Conservation (phyloP, 108 stramenopile genomes). For the Nitzschia putrida region DNA sequence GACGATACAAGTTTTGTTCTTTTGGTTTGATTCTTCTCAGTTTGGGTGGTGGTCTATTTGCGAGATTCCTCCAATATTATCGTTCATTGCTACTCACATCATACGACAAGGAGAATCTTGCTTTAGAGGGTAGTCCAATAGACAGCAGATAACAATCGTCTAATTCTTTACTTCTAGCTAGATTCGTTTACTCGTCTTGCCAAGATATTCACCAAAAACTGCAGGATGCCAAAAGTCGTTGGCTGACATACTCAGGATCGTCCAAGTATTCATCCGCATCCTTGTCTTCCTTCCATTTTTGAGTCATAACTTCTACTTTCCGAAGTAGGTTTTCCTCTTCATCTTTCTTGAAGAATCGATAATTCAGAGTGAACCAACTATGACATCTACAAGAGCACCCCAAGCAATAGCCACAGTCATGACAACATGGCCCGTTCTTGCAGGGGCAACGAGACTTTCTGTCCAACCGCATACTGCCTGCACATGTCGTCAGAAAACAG, state of each 20-base stretch:
- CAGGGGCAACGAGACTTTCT: conserved; percentile 58
- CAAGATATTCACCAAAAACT: too few relatives aligned
- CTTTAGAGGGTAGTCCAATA: too few relatives aligned
- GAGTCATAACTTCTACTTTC: conserved; percentile 40
- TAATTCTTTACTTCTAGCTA: too few relatives aligned
- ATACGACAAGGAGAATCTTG: too few relatives aligned
- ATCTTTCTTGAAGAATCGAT: conserved; percentile 53
- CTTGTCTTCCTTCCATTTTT: not conserved
- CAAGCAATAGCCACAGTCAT: conserved; percentile 53
- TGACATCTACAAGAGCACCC: conserved; percentile 80
- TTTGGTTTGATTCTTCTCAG: too few relatives aligned
- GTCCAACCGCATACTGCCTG: conserved; percentile 25
- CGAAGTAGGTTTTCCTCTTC: conserved; percentile 42
- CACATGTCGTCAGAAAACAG: not conserved
- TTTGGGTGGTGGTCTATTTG: too few relatives aligned
- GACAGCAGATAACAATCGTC: too few relatives aligned
- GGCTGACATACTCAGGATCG: not conserved
- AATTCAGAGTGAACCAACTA: conserved; percentile 59
- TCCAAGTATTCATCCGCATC: conserved; percentile 1
- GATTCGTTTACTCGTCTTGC: too few relatives aligned
- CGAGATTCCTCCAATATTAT: too few relatives aligned
- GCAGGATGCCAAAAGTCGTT: too few relatives aligned
- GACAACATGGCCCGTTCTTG: conserved; percentile 63
- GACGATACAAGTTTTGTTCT: too few relatives aligned
- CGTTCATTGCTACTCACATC: too few relatives aligned